A percentile compares a stretch with the other conserved stretches of the same genome.
These are phyloP conservation scores for Gracilaria domingensis DNA, from an alignment of 23 red algal species.

Conservation along the genomic window DNA sequence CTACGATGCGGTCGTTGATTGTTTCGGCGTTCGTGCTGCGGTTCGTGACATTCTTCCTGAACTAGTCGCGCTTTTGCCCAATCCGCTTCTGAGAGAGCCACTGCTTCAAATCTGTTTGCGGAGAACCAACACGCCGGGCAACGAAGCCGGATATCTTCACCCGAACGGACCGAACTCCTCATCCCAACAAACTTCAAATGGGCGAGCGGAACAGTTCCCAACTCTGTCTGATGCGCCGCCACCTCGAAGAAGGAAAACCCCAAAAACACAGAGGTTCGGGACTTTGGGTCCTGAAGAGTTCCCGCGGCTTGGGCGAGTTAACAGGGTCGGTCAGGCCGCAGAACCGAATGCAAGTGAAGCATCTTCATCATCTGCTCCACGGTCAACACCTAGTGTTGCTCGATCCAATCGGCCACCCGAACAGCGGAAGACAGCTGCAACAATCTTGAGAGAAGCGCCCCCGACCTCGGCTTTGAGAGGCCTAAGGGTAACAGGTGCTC, in stretches of 20 bases:
- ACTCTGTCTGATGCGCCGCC: constrained; percentile 49
- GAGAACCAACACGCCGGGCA: constrained; percentile 52
- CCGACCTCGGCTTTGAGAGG: not conserved
- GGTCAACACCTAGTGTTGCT: not conserved
- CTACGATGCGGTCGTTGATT: constrained; percentile 54
- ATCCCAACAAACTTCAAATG: constrained; percentile 16
- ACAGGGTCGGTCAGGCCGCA: not conserved
- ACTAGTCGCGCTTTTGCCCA: constrained; percentile 67
- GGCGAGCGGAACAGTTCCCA: constrained; percentile 56
- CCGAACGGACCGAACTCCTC: not conserved
- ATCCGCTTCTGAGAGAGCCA: constrained; percentile 46
- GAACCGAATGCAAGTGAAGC: not conserved
- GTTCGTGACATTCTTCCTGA: constrained; percentile 74
- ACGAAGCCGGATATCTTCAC: not conserved
- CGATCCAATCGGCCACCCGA: not conserved
- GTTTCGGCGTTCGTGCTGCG: constrained; percentile 67
- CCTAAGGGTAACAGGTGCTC: constrained; percentile 3
- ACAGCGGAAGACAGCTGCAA: constrained; percentile 31
- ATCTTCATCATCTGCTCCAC: constrained; percentile 2
- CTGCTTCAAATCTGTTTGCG: constrained; percentile 45
- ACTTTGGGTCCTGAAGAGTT: constrained; percentile 58
- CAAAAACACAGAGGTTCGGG: constrained; percentile 45
- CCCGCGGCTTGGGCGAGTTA: constrained; percentile 52
- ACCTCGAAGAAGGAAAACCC: not conserved
- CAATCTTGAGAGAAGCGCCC: constrained; percentile 23